Percentiles rank a stretch among this genome's conserved stretches.
phyloP scores from a whole-genome alignment of 2,329 filamentous ascomycete genomes.

The Hansfordia pulvinata region DNA sequence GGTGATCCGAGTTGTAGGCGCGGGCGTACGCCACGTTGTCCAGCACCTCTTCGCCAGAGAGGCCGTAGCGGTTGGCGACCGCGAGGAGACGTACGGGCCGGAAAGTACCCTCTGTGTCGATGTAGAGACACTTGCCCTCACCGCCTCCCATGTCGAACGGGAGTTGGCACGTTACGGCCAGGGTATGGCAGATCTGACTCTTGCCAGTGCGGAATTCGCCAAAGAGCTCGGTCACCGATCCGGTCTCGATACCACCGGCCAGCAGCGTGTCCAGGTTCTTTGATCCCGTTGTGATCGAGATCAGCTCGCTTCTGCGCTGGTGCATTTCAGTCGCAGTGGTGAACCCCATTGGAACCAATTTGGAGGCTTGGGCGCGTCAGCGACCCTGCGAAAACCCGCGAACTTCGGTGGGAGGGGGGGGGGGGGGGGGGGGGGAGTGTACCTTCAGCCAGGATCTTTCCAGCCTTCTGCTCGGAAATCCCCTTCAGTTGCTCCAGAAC shows the following conservation, averaged over 20 bases:
- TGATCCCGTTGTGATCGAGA: constrained; percentile 94
- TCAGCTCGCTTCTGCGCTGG: constrained; percentile 86
- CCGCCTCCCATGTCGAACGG: constrained; percentile 98
- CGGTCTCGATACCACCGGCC: constrained; percentile 89
- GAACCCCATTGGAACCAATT: constrained; percentile 96
- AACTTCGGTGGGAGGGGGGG: no score
- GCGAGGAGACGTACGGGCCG: constrained; percentile 80
- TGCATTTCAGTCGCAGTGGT: constrained; percentile 99
- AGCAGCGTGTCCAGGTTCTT: constrained; percentile 94
- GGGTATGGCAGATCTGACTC: constrained; percentile 94
- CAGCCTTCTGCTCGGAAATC: constrained; percentile 92
- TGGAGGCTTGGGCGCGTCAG: no score
- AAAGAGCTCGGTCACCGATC: constrained; percentile 95
- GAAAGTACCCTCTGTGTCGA: constrained; percentile 96
- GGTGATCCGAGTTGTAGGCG: constrained; percentile 97
- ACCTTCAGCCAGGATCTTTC: constrained; percentile 85
- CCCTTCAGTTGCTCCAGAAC: constrained; percentile 91
- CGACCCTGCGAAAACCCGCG: no score
- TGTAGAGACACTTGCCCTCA: constrained; percentile 96
- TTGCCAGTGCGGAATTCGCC: constrained; percentile 97
- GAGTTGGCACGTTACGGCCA: constrained; percentile 95
- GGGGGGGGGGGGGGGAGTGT: no score
- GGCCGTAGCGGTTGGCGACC: constrained; percentile 85
- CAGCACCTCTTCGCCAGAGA: constrained; percentile 92
- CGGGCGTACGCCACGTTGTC: constrained; percentile 98